Base-by-base conservation (phyloP, 2,329 filamentous ascomycete species). In the Sporothrix schenckii region DNA sequence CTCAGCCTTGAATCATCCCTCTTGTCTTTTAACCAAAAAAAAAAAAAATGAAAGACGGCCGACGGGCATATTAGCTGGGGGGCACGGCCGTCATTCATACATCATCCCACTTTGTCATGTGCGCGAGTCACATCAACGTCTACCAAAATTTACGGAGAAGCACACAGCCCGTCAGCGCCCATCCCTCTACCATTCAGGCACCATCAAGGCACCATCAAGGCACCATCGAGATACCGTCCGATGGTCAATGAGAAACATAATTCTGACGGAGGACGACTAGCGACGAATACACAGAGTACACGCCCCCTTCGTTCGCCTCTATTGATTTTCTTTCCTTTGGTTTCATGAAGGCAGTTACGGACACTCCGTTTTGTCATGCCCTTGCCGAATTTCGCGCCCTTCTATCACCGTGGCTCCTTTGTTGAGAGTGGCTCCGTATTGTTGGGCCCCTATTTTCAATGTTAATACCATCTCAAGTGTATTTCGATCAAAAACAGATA, bases 31-130 rank as follows among this genome's bases (percentile, higher is more conserved):
- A 61, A 16, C 27, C 56, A 60, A 56, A 19, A 27, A 63, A n/a
- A 44, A 61, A 16, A 44, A 27, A 21, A 63, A 24, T n/a, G 58
- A 47, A 16, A 14, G 30, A 34, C 27, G 13, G 27, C 16, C 30
- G 16, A 58, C 14, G 11, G 30, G 34, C 21, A 34, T 27, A 47
- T n/a, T 21, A 9, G 21, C 30, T 19, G 44, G 60, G 60, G 27
- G 60, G 27, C 24, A 63, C n/a, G 60, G 34, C 60, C 41, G 60
- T 63, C 60, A 49, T 30, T 63, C 60, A 63, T 63, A 63, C 49
- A 63, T 63, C 60, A 63, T 63, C 49, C 41, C 60, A 63, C 34
- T 49, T 30, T 63, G 13, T 21, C 54, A 34, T 58, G 54, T 30
- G 54, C 54, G n/a, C 54, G 30, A 58, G 54, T 39, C 56, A 61